These are phyloP conservation scores for Calonectria fujianensis DNA, from an alignment of 2,329 filamentous ascomycete genomes.

Conservation along the genomic window DNA sequence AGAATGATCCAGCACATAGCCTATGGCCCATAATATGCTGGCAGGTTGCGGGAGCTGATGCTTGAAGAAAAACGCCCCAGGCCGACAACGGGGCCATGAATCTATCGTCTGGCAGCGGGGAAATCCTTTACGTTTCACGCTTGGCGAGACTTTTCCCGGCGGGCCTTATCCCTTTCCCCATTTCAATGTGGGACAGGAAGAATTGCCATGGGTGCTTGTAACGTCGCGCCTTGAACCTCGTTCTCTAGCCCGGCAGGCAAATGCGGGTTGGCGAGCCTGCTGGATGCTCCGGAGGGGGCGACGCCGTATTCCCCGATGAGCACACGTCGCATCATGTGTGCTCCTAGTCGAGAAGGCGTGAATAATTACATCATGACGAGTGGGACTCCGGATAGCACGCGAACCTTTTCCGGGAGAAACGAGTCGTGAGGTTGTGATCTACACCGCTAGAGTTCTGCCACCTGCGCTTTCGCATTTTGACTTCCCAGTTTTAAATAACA, in stretches of 20 bases:
- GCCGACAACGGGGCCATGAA: neutral
- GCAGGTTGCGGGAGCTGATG: neutral
- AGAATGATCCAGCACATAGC: neutral
- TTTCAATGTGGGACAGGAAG: neutral
- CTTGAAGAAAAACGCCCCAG: neutral
- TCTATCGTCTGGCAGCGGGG: neutral
- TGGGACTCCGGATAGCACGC: neutral
- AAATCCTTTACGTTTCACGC: neutral
- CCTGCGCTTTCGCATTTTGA: neutral
- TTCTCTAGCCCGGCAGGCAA: neutral
- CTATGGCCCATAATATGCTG: neutral
- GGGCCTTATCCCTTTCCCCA: neutral
- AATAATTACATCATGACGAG: neutral
- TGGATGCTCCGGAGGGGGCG: neutral
- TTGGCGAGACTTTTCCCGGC: neutral
- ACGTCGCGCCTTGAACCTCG: neutral
- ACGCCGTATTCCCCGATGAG: neutral
- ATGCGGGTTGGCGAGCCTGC: neutral
- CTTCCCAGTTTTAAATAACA: neutral
- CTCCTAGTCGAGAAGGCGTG: neutral
- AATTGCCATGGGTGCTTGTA: neutral
- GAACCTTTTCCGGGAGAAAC: neutral
- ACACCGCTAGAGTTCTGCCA: slow-evolving; percentile 1
- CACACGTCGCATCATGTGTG: neutral
- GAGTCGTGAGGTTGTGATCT: slow-evolving; percentile 1